These are phyloP conservation scores for Termitomyces bulborhizus DNA, from an alignment of 768 basidiomycete genomes.

Conservation along the genomic window DNA sequence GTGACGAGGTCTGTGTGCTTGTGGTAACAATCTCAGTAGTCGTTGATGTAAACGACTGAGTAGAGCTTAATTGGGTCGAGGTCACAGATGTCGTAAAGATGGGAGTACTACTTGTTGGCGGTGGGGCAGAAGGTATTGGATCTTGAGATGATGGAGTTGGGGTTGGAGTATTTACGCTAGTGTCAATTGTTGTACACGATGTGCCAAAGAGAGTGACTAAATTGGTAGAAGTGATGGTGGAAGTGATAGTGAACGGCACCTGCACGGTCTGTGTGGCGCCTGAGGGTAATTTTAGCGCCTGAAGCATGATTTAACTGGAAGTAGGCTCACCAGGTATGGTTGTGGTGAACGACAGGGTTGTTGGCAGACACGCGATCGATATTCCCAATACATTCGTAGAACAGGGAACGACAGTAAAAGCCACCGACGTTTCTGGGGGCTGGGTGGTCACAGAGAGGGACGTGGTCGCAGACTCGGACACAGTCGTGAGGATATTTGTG, in stretches of 20 bases:
- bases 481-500: constrained; percentile 30
- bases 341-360: constrained; percentile 10
- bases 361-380: constrained; percentile 8
- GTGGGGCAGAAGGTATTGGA: constrained; percentile 6
- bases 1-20: constrained; percentile 28
- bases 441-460: constrained; percentile 26
- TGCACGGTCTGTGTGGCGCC: constrained; percentile 23
- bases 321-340: constrained; percentile 18
- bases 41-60: constrained; percentile 35
- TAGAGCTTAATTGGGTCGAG: constrained; percentile 26
- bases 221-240: constrained; percentile 24
- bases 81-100: constrained; percentile 26
- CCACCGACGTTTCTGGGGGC: constrained; percentile 21
- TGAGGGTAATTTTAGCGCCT: background rate
- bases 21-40: constrained; percentile 27
- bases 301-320: constrained; percentile 14
- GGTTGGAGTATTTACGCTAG: background rate
- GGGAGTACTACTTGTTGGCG: background rate
- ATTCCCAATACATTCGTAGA: constrained; percentile 15
- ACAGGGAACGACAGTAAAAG: constrained; percentile 24
- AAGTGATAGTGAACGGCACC: constrained; percentile 33
- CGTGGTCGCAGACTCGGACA: constrained; percentile 27
- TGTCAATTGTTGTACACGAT: constrained; percentile 20
- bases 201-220: constrained; percentile 37
- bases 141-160: background rate